These are phyloP conservation scores for Aureobasidium sp. DNA, from an alignment of 2,329 filamentous ascomycete genomes.

Conservation along the genomic window DNA sequence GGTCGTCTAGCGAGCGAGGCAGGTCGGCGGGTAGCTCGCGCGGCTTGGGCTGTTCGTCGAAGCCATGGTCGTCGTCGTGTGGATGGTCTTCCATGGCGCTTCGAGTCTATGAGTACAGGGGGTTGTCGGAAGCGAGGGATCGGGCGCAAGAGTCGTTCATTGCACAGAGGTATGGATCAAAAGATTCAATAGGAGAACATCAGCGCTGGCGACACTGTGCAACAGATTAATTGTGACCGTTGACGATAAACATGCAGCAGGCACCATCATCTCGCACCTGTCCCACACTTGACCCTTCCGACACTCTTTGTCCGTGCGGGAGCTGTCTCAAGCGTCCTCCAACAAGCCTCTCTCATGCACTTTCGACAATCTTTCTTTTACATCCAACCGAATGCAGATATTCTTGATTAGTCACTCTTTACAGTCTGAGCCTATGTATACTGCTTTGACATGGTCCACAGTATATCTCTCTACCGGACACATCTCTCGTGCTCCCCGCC, in stretches of 20 bases:
- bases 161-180: neutral
- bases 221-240: neutral
- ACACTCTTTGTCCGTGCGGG: neutral
- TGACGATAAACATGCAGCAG: neutral
- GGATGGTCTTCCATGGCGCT: neutral
- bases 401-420: neutral
- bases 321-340: neutral
- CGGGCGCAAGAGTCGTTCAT: neutral
- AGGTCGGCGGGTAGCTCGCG: conserved; percentile 70
- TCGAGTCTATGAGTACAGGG: neutral
- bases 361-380: neutral
- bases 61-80: neutral
- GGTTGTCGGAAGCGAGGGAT: neutral
- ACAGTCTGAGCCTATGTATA: neutral
- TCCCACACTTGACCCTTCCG: neutral
- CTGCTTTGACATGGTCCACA: neutral
- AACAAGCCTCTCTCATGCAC: neutral
- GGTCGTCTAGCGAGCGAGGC: conserved; percentile 85
- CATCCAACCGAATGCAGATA: neutral
- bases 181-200: neutral
- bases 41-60: conserved; percentile 19
- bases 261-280: neutral
- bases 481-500: neutral
- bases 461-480: neutral
- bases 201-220: neutral